Percentiles rank a stretch among this genome's conserved stretches.
phyloP scores from a whole-genome alignment of 2,329 filamentous ascomycete species.

The Colletotrichum australisinense region DNA sequence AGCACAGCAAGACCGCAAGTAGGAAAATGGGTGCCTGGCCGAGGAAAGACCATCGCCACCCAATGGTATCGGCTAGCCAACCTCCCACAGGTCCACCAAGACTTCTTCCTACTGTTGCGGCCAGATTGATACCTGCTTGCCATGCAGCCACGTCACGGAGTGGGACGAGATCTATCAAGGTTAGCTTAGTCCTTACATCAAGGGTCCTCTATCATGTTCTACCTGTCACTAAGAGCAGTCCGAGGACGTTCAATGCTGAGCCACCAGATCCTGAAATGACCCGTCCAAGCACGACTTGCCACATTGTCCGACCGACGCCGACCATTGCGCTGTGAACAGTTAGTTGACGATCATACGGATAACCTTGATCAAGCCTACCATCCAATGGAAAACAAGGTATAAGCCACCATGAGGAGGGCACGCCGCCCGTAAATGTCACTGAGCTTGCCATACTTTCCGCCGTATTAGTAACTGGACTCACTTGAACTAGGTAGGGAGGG shows the following conservation, averaged over 20 bases:
- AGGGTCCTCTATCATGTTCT: background rate
- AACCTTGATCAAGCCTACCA: slow-evolving; percentile 52
- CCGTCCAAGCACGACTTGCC: slow-evolving; percentile 61
- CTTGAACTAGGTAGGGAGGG: no score
- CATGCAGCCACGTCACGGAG: slow-evolving; percentile 64
- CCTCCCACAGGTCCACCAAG: slow-evolving; percentile 68
- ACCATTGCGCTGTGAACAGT: slow-evolving; percentile 41
- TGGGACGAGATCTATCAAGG: slow-evolving; percentile 57
- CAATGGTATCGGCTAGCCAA: slow-evolving; percentile 71
- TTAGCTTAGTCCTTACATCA: background rate
- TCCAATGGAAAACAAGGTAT: slow-evolving; percentile 61
- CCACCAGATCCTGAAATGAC: slow-evolving; percentile 63
- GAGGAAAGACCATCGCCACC: slow-evolving; percentile 76
- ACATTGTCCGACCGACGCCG: slow-evolving; percentile 58
- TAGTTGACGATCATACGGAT: slow-evolving; percentile 23
- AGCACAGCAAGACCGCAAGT: slow-evolving; percentile 63
- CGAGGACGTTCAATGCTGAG: slow-evolving; percentile 62
- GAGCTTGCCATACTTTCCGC: slow-evolving; percentile 61
- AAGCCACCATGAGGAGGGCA: slow-evolving; percentile 58
- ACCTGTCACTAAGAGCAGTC: slow-evolving; percentile 65
- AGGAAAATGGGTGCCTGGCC: slow-evolving; percentile 70
- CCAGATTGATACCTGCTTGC: slow-evolving; percentile 65
- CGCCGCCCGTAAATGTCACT: slow-evolving; percentile 68
- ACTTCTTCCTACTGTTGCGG: slow-evolving; percentile 62
- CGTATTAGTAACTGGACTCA: background rate